Evolutionary conservation across 345 rosid genomes (phyloP), one percentile per base, ranked within the genome.

Genomic region (Salix koriyanagi): DNA sequence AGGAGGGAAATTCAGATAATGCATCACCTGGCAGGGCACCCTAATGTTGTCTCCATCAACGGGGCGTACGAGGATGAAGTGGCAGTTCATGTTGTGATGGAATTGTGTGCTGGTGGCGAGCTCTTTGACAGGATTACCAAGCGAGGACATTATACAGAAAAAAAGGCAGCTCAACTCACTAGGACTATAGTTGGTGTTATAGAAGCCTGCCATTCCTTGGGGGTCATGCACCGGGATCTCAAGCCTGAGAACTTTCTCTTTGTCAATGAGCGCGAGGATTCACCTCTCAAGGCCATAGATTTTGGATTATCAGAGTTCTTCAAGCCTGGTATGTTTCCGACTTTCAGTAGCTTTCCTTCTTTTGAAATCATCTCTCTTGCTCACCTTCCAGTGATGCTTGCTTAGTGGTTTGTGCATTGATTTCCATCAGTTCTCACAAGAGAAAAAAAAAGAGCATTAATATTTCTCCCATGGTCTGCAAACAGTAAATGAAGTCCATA

Each of bases 71-170:
- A 94, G 80, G 98, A 94, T 78, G 72, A 91, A 0, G 92, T 86
- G 75, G 97, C 97, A 1, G 94, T 92, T 79, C 95, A 94, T 69
- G 91, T 92, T 79, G 97, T 92, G 74, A 95, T 95, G 99, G 99
- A 95, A 82, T 75, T 91, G 74, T 92, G 99, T 62, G 78, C 84
- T 70, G 99, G 99, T 25, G 97, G 99, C 26, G 99, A 95, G 89
- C 91, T 95, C 1, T 95, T 95, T 16, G 97, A 95, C 74, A 85
- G 97, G 80, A 95, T 95, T 56, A 80, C 90, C n/a, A 81, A 86
- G 73, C 83, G 91, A 75, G 97, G 97, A 7, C 94, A 90, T 89
- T 93, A 93, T 76, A 77, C 88, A 5, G 96, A 93, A 79, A 91
- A 84, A 60, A 85, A 93, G 76, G 93, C 97, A 69, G 96, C 94